Conservation (phyloP, 2,329 filamentous ascomycete genomes). For the Clarireedia sp. region DNA sequence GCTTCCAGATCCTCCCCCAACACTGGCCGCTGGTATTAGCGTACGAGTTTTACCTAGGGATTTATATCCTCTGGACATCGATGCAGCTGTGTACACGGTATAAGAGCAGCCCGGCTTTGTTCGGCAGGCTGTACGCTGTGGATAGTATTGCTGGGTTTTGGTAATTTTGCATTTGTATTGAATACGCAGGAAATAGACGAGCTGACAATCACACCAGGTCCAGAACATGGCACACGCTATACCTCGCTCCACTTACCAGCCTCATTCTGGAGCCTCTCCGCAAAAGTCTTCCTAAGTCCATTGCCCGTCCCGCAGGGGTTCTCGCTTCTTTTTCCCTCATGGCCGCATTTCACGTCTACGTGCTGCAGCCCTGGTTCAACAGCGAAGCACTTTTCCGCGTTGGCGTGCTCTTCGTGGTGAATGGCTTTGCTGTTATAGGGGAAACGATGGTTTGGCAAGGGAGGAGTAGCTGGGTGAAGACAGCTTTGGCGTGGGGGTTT, state of each 20-base stretch:
- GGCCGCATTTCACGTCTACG: slow-evolving; percentile 34
- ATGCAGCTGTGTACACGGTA: slow-evolving; percentile 33
- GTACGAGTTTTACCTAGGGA: slow-evolving; percentile 32
- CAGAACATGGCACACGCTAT: slow-evolving; percentile 37
- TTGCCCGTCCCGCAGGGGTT: slow-evolving; percentile 31
- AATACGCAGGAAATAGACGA: not conserved
- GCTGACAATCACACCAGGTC: slow-evolving; percentile 19
- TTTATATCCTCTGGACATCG: slow-evolving; percentile 35
- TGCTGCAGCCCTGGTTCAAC: slow-evolving; percentile 30
- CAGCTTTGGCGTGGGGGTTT: slow-evolving; percentile 30
- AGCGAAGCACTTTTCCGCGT: slow-evolving; percentile 29
- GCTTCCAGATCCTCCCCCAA: slow-evolving; percentile 33
- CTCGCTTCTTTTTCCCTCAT: slow-evolving; percentile 33
- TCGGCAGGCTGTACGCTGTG: slow-evolving; percentile 33
- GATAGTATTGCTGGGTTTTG: slow-evolving; percentile 33
- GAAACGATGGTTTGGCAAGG: slow-evolving; percentile 31
- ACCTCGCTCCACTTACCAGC: slow-evolving; percentile 33
- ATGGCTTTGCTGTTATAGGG: slow-evolving; percentile 32
- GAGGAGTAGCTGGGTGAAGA: slow-evolving; percentile 29
- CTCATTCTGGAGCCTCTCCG: slow-evolving; percentile 33
- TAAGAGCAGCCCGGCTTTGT: slow-evolving; percentile 32
- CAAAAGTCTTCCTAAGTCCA: slow-evolving; percentile 24
- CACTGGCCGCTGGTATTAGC: slow-evolving; percentile 30
- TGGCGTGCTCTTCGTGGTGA: slow-evolving; percentile 33
- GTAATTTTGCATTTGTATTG: slow-evolving; percentile 17